Evolutionary conservation across 78 protist species (phyloP).

Genomic region (Pelomyxa schiedti): DNA sequence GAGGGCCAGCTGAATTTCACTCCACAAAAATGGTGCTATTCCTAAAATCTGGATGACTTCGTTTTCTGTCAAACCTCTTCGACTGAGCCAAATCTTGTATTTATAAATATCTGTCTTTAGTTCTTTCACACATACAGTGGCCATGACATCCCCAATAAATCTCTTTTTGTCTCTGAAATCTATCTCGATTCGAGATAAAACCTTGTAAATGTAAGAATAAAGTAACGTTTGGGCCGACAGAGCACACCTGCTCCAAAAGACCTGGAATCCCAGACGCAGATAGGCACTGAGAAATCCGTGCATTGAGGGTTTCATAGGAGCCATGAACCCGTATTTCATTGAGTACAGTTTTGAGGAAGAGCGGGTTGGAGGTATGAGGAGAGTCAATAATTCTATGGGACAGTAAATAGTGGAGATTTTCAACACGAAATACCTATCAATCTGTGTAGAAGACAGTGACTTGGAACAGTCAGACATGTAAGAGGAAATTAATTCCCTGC

Average conservation of each 20-base stretch:
- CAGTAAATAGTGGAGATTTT: too few relatives aligned
- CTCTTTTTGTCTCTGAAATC: background rate
- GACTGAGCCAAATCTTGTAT: too few relatives aligned
- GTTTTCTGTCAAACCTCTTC: background rate
- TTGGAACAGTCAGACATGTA: too few relatives aligned
- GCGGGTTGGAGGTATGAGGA: slow-evolving; percentile 6
- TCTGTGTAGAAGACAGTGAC: too few relatives aligned
- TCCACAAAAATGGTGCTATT: background rate
- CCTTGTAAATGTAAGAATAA: too few relatives aligned
- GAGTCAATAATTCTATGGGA: background rate
- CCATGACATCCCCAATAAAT: background rate
- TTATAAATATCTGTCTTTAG: too few relatives aligned
- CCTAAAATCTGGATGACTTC: background rate
- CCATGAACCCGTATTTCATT: slow-evolving; percentile 2
- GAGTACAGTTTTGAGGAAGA: background rate
- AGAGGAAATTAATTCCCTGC: background rate
- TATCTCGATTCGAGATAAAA: background rate
- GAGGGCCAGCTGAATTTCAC: background rate
- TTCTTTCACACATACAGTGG: background rate
- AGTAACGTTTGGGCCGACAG: too few relatives aligned
- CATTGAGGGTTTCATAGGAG: background rate
- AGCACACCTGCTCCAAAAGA: background rate
- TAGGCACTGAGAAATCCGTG: background rate
- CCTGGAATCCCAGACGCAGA: background rate
- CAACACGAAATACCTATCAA: too few relatives aligned